Base-by-base conservation (phyloP, 2,329 filamentous ascomycete species). In the Arthroderma sp. region DNA sequence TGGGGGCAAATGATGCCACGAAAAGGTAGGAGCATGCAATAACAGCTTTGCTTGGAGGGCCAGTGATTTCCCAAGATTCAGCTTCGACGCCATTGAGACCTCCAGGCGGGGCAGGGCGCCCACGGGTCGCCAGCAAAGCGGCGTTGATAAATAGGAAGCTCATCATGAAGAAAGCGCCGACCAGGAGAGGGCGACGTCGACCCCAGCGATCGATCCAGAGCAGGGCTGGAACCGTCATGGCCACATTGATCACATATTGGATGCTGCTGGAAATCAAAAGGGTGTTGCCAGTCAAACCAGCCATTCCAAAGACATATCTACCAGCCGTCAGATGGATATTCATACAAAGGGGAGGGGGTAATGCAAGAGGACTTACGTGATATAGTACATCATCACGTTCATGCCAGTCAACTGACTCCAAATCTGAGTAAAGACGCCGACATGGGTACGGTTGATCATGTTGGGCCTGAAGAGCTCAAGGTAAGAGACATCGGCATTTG, bases 161-260 rank as follows among this genome's bases (percentile, higher is more conserved):
- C 60, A 68, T 68, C 85, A 88, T 88, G 51, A 86, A 71, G 23
- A 79, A 71, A 4, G 84, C 80, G 53, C 85, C 86, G 25, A 82
- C 66, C n/a, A 88, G 74, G 37, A 88, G 75, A 3, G 84, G 81
- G 1, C 75, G 75, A 43, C 86, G 86, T 61, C 87, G 86, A 51
- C 88, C 88, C 82, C 85, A 88, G 57, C 78, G 76, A 63, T 93
- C 87, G 64, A 91, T 80, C 74, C 76, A 91, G 58, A 91, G 71
- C 23, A 91, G 77, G 1, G 87, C 87, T 0, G 86, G 85, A 2
- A 91, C 68, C 0, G 88, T 91, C 83, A 88, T 87, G 55, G 84
- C 60, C 1, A 91, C 87, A 68, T 91, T 91, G 75, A 91, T 88
- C 64, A 90, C 77, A 67, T 87, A 88, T 66, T 87, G 82, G 61